Percentiles rank a stretch among this genome's conserved stretches.
phyloP scores from a whole-genome alignment of 306 rosid species.

The Vachellia pachyceras region DNA sequence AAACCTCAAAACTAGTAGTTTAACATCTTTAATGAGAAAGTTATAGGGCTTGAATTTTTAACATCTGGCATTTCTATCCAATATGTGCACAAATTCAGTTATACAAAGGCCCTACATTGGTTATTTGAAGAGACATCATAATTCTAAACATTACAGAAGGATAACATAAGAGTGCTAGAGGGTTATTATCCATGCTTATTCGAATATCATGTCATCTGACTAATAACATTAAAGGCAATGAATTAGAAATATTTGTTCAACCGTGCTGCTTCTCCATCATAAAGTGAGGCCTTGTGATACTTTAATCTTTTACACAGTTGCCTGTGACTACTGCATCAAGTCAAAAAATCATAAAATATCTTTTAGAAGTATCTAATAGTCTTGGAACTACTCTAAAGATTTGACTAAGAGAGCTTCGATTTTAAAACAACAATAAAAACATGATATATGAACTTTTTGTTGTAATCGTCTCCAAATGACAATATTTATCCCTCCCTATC shows the following conservation, averaged over 20 bases:
- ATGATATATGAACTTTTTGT: not conserved
- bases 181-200: conserved; percentile 17
- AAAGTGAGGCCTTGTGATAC: not conserved
- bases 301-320: too few species aligned
- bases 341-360: conserved; percentile 24
- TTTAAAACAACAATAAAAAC: not conserved
- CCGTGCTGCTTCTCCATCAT: not conserved
- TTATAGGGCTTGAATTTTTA: not conserved
- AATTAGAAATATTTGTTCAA: not conserved
- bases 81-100: not conserved
- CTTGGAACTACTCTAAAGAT: conserved; percentile 25
- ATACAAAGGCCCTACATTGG: not conserved
- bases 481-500: not conserved
- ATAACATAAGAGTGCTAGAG: not conserved
- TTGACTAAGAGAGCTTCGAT: not conserved
- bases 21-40: not conserved
- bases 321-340: not conserved
- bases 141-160: not conserved
- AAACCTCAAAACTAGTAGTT: not conserved
- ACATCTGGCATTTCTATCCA: not conserved
- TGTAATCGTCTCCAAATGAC: not conserved
- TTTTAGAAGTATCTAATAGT: conserved; percentile 2
- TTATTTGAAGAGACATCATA: not conserved
- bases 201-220: not conserved
- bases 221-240: not conserved